Evolutionary conservation across 1,284 basidiomycete genomes (phyloP), one percentile per base, ranked within the genome.

Genomic region (Cryptococcus neoformans): DNA sequence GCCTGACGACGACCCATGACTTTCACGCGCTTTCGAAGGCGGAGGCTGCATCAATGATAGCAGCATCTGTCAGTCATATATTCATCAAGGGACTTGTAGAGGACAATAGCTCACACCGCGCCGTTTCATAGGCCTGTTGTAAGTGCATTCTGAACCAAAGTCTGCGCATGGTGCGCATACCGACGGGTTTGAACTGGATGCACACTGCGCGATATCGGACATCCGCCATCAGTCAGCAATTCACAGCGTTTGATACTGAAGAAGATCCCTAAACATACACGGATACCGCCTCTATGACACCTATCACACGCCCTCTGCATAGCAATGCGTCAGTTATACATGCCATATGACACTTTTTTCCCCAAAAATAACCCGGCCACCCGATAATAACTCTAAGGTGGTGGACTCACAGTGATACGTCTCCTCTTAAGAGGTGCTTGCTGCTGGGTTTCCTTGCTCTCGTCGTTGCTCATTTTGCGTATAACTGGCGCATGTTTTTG

Each of bases 231-330:
- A 21, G 38, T 41, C n/a, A 42, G 37, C 12, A 10, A 17, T 11
- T 21, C 17, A 9, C 17, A 21, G 11, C 40, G 40, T n/a, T n/a
- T 11, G n/a, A n/a, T 49, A 6, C 35, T 4, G 8, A 21, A 6
- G 38, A 46, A 16, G 5, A 44, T 36, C 41, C n/a, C 35, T 21
- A 39, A 11, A 55, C 66, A 36, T 21, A 73, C 72, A 56, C 71
- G 74, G 50, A 71, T 70, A 37, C 75, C 72, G 44, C 70, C 67
- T 37, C 68, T 65, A 54, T 76, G 72, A 58, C 75, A 76, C 38
- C 70, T 61, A 54, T 76, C 75, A 53, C 75, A 76, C 3, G 74
- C 75, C 41, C 73, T 60, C 73, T 74, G 51, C 36, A 8, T 36
- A 28, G 28, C 17, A 6, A 9, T 17, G 6, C 14, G 45, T 47